phyloP scores from a whole-genome alignment of 2,329 filamentous ascomycete species.

The Paraconiothyrium sp. region DNA sequence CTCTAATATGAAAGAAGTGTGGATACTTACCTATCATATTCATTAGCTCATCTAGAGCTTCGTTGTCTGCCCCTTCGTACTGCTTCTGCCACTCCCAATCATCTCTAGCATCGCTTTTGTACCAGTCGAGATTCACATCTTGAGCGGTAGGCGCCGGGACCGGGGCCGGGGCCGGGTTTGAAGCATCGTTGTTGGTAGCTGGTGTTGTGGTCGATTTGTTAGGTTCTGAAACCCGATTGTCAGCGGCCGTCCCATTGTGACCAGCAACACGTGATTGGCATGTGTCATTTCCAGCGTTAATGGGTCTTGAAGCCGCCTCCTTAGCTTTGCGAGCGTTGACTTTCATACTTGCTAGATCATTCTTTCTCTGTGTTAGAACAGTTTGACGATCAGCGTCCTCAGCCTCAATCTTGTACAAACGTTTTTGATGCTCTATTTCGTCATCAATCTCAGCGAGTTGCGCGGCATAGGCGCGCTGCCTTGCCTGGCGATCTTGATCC shows the following conservation, averaged over 20 bases:
- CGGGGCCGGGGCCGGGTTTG: neutral
- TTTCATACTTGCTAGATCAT: slow-evolving; percentile 57
- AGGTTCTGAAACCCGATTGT: too few relatives aligned
- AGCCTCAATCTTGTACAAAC: slow-evolving; percentile 53
- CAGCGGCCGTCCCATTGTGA: too few relatives aligned
- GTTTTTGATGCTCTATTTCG: slow-evolving; percentile 62
- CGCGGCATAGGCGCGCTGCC: slow-evolving; percentile 56
- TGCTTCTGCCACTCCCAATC: slow-evolving; percentile 73
- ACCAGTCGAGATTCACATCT: slow-evolving; percentile 12
- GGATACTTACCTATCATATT: slow-evolving; percentile 66
- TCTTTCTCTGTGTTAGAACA: slow-evolving; percentile 57
- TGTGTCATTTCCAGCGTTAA: too few relatives aligned
- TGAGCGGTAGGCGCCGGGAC: too few relatives aligned
- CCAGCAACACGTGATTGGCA: too few relatives aligned
- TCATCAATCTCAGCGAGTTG: slow-evolving; percentile 62
- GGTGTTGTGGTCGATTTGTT: too few relatives aligned
- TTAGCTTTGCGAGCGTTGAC: neutral
- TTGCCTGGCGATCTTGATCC: slow-evolving; percentile 58
- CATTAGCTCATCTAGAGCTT: slow-evolving; percentile 71
- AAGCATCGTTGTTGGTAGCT: neutral
- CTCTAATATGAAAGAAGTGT: too few relatives aligned
- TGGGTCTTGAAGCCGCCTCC: neutral
- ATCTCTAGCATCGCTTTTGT: slow-evolving; percentile 43
- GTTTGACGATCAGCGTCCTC: slow-evolving; percentile 59
- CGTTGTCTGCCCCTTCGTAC: slow-evolving; percentile 60